Conservation (phyloP, 805 yeast genomes). For the Suhomyces kilbournensis region DNA sequence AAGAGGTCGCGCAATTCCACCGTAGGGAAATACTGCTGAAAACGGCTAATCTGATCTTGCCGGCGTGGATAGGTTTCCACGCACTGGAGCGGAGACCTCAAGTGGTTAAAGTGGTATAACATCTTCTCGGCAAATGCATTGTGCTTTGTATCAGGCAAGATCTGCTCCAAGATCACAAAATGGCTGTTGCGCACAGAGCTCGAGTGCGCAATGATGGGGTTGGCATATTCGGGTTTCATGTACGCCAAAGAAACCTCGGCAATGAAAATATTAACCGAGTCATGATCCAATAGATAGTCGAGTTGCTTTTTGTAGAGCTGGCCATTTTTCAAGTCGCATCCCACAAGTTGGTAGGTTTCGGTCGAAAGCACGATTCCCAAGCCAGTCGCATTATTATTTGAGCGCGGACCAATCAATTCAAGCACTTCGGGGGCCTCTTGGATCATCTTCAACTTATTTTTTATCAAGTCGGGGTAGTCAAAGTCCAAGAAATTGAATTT, state of each 20-base stretch:
- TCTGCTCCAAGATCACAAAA: conserved; percentile 67
- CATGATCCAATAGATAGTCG: conserved; percentile 19
- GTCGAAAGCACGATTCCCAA: conserved; percentile 32
- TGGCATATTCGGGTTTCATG: conserved; percentile 66
- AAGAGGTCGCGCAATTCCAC: conserved; percentile 54
- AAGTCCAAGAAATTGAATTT: conserved; percentile 54
- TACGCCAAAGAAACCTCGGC: conserved; percentile 85
- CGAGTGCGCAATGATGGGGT: conserved; percentile 52
- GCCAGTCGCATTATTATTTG: conserved; percentile 12
- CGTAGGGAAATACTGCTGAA: conserved; percentile 45
- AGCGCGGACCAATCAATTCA: conserved; percentile 29
- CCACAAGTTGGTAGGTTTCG: conserved; percentile 51
- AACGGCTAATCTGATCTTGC: conserved; percentile 49
- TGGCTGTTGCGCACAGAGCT: conserved; percentile 51
- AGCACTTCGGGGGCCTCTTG: conserved; percentile 44
- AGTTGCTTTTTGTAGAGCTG: conserved; percentile 34
- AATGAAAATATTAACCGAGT: conserved; percentile 54
- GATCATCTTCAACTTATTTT: conserved; percentile 54
- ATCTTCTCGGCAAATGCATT: conserved; percentile 74
- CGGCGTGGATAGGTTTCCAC: conserved; percentile 55
- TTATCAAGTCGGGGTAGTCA: conserved; percentile 70
- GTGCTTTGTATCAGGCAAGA: conserved; percentile 57
- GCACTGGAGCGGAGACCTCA: conserved; percentile 67
- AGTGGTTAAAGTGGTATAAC: conserved; percentile 65
- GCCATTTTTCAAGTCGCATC: conserved; percentile 62